These are phyloP conservation scores for Rhodotorula sp. DNA, from an alignment of 1,284 basidiomycete genomes.

Conservation along the genomic window DNA sequence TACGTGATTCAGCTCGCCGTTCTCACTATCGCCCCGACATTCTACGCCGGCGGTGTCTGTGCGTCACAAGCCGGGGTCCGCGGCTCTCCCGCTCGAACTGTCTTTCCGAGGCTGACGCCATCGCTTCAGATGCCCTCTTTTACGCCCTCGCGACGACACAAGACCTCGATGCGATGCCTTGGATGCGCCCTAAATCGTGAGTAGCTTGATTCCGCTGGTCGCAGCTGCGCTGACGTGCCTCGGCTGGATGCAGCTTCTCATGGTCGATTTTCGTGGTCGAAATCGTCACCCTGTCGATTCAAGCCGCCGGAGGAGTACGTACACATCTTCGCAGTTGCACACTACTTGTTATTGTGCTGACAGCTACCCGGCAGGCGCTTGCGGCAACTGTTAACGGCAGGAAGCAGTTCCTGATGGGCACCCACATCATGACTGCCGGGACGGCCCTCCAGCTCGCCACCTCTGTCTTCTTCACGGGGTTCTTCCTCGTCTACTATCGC, in stretches of 20 bases:
- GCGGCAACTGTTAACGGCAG: not conserved
- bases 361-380: not conserved
- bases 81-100: not conserved
- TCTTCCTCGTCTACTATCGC: not conserved
- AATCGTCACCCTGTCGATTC: not conserved
- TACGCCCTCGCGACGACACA: not conserved
- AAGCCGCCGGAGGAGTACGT: not conserved
- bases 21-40: slow-evolving; percentile 11
- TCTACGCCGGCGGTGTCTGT: slow-evolving; percentile 15
- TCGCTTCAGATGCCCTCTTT: not conserved
- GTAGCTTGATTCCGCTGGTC: too few species aligned
- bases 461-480: not conserved
- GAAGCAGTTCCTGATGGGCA: not conserved
- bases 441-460: not conserved
- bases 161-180: not conserved
- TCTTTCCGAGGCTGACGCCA: not conserved
- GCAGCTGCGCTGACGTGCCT: too few species aligned
- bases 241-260: too few species aligned
- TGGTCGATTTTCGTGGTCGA: not conserved
- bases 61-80: not conserved
- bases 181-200: not conserved
- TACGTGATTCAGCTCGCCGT: slow-evolving; percentile 11
- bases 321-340: not conserved
- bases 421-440: slow-evolving; percentile 1
- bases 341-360: not conserved